Evolutionary conservation across 2,329 filamentous ascomycete species (phyloP), one percentile per base, ranked within the genome.

Genomic region (Cylindrodendrum hubeiense): DNA sequence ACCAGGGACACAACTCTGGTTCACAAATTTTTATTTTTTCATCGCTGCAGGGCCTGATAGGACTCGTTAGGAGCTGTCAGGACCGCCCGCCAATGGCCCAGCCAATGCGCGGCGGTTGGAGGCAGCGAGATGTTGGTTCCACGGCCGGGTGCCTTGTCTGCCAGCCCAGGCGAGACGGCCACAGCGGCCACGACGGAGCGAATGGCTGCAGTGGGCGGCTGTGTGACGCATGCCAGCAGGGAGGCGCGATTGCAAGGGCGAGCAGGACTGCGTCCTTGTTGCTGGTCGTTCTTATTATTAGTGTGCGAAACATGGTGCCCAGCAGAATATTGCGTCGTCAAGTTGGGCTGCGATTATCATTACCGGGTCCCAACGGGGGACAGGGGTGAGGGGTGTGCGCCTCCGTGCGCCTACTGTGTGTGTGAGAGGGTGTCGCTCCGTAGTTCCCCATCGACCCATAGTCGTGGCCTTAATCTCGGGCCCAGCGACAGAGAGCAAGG

Each of bases 381-480:
- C 60, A 61, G 63, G 67, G 55, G n/a, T n/a, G n/a, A n/a, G 67
- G 65, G 69, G 68, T 34, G 47, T 33, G 26, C 26, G 47, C 15
- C 28, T 6, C 28, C 28, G 69, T 69, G 63, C 51, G 34, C 21
- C 43, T 43, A n/a, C 57, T 56, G 43, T n/a, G 39, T 55, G 60
- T 59, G 56, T 37, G 58, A 60, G 51, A 66, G 49, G 58, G 62
- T 62, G 59, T 56, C 66, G 54, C 47, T 66, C 64, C 63, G 59
- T 56, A 63, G 54, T 49, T 66, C 64, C 63, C 60, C 59, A 44
- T 73, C 65, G 69, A 67, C 69, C 72, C 67, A 73, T 69, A 68
- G 61, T 60, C 57, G 53, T 73, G 69, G 69, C 69, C 72, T 71
- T 74, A 74, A 74, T 74, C 71, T 74, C 72, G 65, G 72, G 63